A percentile compares a stretch with the other conserved stretches of the same genome.
Conservation (phyloP, 2,329 filamentous ascomycete species). For the Whalleya microplaca region DNA sequence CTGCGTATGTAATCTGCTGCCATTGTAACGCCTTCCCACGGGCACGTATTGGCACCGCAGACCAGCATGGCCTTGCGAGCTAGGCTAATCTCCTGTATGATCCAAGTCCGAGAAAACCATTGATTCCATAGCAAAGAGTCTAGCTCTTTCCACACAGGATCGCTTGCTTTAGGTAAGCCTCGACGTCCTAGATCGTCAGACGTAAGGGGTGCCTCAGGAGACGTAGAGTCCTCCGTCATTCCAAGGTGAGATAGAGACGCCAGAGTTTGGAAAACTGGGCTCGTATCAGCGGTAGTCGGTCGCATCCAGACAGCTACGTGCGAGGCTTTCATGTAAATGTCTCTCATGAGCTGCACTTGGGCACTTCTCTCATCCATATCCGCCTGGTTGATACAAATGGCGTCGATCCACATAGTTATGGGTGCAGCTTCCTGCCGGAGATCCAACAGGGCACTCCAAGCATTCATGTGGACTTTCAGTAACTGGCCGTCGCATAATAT, state of each 20-base stretch:
- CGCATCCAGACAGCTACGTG: not conserved
- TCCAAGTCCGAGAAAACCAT: not conserved
- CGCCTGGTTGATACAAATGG: not conserved
- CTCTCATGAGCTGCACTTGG: not conserved
- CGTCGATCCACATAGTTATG: not conserved
- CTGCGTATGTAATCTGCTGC: not conserved
- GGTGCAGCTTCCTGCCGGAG: not conserved
- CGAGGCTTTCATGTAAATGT: not conserved
- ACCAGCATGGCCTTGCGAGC: not conserved
- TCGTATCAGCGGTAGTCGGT: not conserved
- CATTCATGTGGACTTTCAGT: not conserved
- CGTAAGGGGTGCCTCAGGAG: not conserved
- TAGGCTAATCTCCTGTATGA: not conserved
- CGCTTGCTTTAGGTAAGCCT: not conserved
- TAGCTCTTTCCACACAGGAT: not conserved
- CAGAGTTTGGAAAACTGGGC: not conserved
- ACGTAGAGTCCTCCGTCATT: not conserved
- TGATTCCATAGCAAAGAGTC: not conserved
- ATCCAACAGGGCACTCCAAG: not conserved
- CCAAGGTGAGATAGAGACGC: not conserved
- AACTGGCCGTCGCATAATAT: not conserved
- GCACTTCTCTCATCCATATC: not conserved
- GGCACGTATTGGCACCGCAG: not conserved
- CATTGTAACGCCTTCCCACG: not conserved
- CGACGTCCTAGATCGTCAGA: not conserved